Base-by-base conservation (phyloP, 768 basidiomycete genomes). In the Boletus speciosus region DNA sequence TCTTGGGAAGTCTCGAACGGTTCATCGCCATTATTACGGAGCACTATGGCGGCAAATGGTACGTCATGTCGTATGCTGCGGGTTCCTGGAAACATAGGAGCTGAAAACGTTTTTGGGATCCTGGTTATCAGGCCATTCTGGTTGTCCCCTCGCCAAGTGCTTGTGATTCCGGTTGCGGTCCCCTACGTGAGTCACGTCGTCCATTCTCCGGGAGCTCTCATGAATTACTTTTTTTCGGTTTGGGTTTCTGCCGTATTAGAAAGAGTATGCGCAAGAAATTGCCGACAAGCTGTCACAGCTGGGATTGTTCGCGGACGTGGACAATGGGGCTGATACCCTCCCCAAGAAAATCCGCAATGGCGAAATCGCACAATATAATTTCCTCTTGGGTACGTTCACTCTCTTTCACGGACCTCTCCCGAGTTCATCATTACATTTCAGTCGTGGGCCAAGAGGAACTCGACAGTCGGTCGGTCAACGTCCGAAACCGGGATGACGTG, bases 1-100 rank as follows among this genome's bases (percentile, higher is more conserved):
- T 98, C 67, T 68, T 98, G 55, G 97, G 97, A 32, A 90, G 87
- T 66, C 68, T 99, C 31, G 97, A 99, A 72, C 79, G 97, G 1
- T 98, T 98, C 76, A 92, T 97, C 49, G 95, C 93, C 41, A 98
- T 98, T 65, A 85, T 95, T 58, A 98, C 93, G 4, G 97, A 99
- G 69, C 94, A 98, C 67, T 95, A 93, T 66, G 96, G 86, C 41
- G 97, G 97, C 11, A 98, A 98, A 76, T 99, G 97, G 96, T 91
- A 62, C 35, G 83, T 57, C 3, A 1, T 23, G 34, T 11, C 11
- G 6, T 25, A 16, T 38, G 34, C 49, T 42, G 44, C 48, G 54
- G 29, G 25, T 45, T 46, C 51, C 60, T 23, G 15, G 5, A 31
- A 49, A 29, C 27, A 16, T 25, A 25, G 27, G 50, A 48, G 42